phyloP scores from a whole-genome alignment of 768 basidiomycete species.

The Sporobolomyces roseus region DNA sequence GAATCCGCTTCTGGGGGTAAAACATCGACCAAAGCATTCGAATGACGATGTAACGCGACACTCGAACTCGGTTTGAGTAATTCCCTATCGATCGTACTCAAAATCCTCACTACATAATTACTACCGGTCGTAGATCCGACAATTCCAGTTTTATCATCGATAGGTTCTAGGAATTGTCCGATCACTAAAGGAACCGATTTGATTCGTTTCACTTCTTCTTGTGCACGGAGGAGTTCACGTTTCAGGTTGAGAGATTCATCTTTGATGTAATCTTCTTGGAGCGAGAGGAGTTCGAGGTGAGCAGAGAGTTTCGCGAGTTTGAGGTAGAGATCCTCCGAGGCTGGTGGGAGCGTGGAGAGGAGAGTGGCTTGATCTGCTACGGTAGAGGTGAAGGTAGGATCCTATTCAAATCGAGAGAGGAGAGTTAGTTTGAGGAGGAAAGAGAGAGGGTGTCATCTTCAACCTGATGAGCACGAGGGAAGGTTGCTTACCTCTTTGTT shows the following conservation, averaged over 20 bases:
- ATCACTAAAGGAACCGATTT: conserved; percentile 98
- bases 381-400: conserved; percentile 39
- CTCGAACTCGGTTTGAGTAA: conserved; percentile 83
- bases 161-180: conserved; percentile 97
- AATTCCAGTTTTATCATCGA: conserved; percentile 94
- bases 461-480: no score
- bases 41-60: conserved; percentile 99
- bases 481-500: conserved; percentile 39
- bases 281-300: conserved; percentile 83
- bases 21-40: conserved; percentile 96
- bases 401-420: conserved; percentile 25
- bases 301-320: conserved; percentile 95
- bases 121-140: conserved; percentile 97
- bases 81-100: conserved; percentile 94
- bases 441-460: neutral
- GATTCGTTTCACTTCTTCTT: conserved; percentile 99
- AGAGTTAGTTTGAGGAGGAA: neutral
- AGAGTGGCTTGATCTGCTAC: conserved; percentile 30
- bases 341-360: conserved; percentile 29
- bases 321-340: conserved; percentile 79
- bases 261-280: conserved; percentile 87
- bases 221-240: conserved; percentile 93
- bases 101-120: conserved; percentile 95
- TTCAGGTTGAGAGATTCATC: conserved; percentile 98
- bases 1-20: conserved; percentile 98